phyloP scores from a whole-genome alignment of 345 rosid genomes.

The Camelina laxa region DNA sequence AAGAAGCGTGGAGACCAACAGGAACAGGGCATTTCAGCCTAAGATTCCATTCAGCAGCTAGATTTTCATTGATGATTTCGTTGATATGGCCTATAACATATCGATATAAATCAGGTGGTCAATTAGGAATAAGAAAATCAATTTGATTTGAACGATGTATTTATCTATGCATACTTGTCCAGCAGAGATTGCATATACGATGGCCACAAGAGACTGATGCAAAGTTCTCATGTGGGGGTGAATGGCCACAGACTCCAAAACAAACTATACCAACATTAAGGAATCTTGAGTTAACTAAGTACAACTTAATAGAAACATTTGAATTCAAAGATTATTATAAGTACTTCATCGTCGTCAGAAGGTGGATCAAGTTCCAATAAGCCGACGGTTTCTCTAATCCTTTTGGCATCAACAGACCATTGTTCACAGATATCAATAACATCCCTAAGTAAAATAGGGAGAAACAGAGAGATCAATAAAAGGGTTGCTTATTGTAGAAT shows the following conservation, averaged over 20 bases:
- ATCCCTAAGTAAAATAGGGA: slow-evolving; percentile 31
- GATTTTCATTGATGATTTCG: slow-evolving; percentile 19
- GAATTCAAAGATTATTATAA: not conserved
- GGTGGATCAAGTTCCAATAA: slow-evolving; percentile 19
- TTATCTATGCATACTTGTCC: slow-evolving; percentile 25
- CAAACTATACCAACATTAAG: slow-evolving; percentile 15
- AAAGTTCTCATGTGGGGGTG: not conserved
- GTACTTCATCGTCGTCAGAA: slow-evolving; percentile 27
- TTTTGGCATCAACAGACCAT: slow-evolving; percentile 26
- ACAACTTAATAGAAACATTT: not conserved
- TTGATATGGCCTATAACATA: slow-evolving; percentile 34
- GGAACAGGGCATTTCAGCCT: slow-evolving; percentile 41
- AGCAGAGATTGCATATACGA: slow-evolving; percentile 38
- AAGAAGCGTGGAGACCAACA: slow-evolving; percentile 12
- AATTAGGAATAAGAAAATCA: not conserved
- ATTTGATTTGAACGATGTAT: not conserved
- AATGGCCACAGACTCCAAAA: slow-evolving; percentile 5
- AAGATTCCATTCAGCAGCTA: slow-evolving; percentile 16
- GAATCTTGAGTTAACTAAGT: not conserved
- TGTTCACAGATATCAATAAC: not conserved
- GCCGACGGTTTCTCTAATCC: slow-evolving; percentile 25
- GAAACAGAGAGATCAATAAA: slow-evolving; percentile 29
- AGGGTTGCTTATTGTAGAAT: not conserved
- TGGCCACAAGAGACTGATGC: slow-evolving; percentile 43
- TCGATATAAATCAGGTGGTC: not conserved